Conservation (phyloP, 176 grass and related monocot species). For the Tillandsia leiboldiana region DNA sequence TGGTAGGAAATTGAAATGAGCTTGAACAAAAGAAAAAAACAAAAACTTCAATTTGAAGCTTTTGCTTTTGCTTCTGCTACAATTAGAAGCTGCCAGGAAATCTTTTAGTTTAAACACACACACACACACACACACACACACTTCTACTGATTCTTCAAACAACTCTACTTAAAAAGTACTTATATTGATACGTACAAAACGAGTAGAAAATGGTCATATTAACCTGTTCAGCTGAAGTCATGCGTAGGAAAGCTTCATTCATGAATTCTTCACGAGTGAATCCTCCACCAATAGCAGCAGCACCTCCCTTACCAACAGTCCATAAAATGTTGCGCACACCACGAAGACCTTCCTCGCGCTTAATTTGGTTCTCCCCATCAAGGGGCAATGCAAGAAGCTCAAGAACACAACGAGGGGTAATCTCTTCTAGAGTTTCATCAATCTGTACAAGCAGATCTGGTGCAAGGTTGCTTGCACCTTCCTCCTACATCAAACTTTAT, state of each 20-base stretch:
- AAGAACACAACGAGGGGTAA: slow-evolving; percentile 72
- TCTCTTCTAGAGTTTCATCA: slow-evolving; percentile 92
- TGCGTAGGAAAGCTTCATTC: slow-evolving; percentile 75
- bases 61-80: background rate
- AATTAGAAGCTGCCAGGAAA: background rate
- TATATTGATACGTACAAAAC: slow-evolving; percentile 2
- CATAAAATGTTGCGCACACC: slow-evolving; percentile 75
- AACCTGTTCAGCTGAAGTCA: slow-evolving; percentile 88
- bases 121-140: background rate
- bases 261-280: slow-evolving; percentile 83
- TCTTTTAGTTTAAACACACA: background rate
- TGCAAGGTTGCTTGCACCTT: slow-evolving; percentile 90
- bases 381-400: slow-evolving; percentile 79
- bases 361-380: slow-evolving; percentile 46
- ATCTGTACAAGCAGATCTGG: slow-evolving; percentile 70
- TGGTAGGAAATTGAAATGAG: no score
- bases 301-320: slow-evolving; percentile 66
- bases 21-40: no score
- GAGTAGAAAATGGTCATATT: background rate
- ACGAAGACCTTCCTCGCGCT: slow-evolving; percentile 73
- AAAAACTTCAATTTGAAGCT: no score
- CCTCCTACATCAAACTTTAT: slow-evolving; percentile 39
- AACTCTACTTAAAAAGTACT: background rate
- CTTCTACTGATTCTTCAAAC: background rate
- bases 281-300: slow-evolving; percentile 73